A percentile compares a stretch with the other conserved stretches of the same genome.
These are phyloP conservation scores for Colletotrichum endophyticum DNA, from an alignment of 2,329 filamentous ascomycete species.

Conservation along the genomic window DNA sequence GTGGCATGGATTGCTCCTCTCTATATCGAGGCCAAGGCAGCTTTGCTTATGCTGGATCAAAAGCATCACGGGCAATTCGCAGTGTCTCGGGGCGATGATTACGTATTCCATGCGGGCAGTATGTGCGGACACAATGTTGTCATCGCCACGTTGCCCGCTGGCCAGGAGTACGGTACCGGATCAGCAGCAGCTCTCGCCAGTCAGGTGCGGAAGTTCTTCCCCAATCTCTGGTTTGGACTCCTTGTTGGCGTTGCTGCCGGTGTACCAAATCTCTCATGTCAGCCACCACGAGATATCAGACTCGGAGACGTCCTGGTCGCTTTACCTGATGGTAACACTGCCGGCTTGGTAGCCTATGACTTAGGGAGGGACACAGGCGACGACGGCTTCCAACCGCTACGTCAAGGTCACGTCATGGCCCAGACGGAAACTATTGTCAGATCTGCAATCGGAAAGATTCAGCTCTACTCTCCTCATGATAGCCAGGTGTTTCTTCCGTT, in stretches of 20 bases:
- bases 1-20: constrained; percentile 43
- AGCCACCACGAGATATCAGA: constrained; percentile 36
- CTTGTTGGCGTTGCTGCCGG: constrained; percentile 41
- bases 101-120: constrained; percentile 39
- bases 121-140: constrained; percentile 39
- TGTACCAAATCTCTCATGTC: constrained; percentile 29
- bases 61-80: constrained; percentile 35
- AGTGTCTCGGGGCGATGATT: constrained; percentile 34
- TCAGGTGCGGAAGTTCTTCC: constrained; percentile 37
- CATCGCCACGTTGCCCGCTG: constrained; percentile 36
- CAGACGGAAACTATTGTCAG: constrained; percentile 33
- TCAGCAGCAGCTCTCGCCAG: constrained; percentile 37
- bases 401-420: constrained; percentile 26
- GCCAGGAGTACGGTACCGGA: constrained; percentile 37
- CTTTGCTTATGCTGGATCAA: constrained; percentile 36
- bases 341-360: constrained; percentile 35
- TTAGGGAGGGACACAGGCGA: constrained; percentile 34
- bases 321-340: constrained; percentile 24
- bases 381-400: constrained; percentile 28
- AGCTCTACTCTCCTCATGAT: neutral
- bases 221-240: constrained; percentile 39
- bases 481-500: neutral
- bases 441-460: constrained; percentile 37
- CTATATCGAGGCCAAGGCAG: constrained; percentile 39
- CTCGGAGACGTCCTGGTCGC: constrained; percentile 42